Percentiles rank a stretch among this genome's conserved stretches.
Conservation (phyloP, 768 basidiomycete genomes). For the Mycena belliarum region DNA sequence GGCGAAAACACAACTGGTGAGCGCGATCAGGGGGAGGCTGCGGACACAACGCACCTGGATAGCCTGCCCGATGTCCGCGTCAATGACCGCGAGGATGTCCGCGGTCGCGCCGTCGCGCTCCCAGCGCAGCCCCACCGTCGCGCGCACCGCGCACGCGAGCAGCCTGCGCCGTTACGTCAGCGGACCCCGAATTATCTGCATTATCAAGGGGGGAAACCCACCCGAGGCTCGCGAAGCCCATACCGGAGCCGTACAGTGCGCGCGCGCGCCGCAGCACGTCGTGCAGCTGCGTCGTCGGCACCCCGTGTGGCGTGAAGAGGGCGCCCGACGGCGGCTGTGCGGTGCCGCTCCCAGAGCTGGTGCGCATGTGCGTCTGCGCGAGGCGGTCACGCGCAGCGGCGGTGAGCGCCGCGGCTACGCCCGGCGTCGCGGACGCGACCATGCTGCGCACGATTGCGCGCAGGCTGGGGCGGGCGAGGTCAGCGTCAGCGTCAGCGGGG, state of each 20-base stretch:
- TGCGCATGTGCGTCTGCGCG: conserved; percentile 12
- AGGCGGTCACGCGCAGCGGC: conserved; percentile 21
- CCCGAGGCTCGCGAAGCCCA: conserved; percentile 22
- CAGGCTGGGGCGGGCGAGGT: background rate
- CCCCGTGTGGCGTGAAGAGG: conserved; percentile 11
- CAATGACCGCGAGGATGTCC: conserved; percentile 18
- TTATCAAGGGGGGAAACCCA: background rate
- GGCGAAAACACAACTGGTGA: too few relatives aligned
- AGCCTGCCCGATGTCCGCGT: conserved; percentile 21
- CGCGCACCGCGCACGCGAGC: conserved; percentile 8
- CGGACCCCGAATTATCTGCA: background rate
- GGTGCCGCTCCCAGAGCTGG: too few relatives aligned
- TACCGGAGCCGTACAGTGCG: conserved; percentile 22
- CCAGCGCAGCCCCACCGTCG: conserved; percentile 18
- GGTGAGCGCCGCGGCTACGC: conserved; percentile 16
- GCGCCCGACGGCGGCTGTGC: too few relatives aligned
- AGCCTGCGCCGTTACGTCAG: too few relatives aligned
- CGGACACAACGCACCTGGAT: conserved; percentile 18
- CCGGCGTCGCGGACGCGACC: conserved; percentile 22
- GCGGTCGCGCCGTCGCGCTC: conserved; percentile 12
- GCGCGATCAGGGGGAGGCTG: conserved; percentile 8
- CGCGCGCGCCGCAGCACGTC: conserved; percentile 18
- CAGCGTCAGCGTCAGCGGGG: too few relatives aligned
- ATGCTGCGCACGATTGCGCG: conserved; percentile 22
- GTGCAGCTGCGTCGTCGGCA: conserved; percentile 16